Percentiles rank a stretch among this genome's conserved stretches.
Conservation (phyloP, 2,329 filamentous ascomycete species). For the Sordariomycetes sp. region DNA sequence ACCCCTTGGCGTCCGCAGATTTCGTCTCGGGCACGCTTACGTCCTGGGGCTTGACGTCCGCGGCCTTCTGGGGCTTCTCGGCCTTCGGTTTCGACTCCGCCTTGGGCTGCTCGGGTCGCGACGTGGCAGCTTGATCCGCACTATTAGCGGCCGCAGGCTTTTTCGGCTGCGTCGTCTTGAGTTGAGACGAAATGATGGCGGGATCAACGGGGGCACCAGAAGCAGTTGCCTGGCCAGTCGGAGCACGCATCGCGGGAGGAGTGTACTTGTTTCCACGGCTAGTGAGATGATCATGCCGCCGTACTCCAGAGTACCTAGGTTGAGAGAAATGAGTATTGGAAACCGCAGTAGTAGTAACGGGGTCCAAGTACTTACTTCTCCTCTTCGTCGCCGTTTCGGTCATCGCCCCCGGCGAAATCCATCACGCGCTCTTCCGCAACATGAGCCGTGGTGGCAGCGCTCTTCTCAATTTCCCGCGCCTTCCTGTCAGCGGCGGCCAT, state of each 20-base stretch:
- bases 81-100: constrained; percentile 5
- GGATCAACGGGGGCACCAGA: constrained; percentile 71
- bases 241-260: constrained; percentile 75
- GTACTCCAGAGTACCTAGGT: constrained; percentile 77
- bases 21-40: constrained; percentile 4
- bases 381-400: constrained; percentile 73
- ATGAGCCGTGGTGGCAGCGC: constrained; percentile 61
- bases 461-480: constrained; percentile 80
- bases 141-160: constrained; percentile 9
- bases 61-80: constrained; percentile 10
- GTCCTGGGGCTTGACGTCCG: constrained; percentile 10
- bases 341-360: neutral
- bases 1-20: constrained; percentile 15
- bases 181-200: constrained; percentile 80
- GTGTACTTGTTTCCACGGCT: constrained; percentile 63
- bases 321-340: neutral
- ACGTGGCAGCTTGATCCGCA: neutral
- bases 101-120: constrained; percentile 13
- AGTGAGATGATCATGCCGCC: constrained; percentile 55
- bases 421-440: constrained; percentile 79
- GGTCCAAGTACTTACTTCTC: constrained; percentile 54
- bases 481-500: constrained; percentile 69
- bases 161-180: constrained; percentile 36
- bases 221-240: constrained; percentile 59
- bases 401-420: constrained; percentile 49